Base-by-base conservation (phyloP, 1,284 basidiomycete species). In the Mycosarcoma mackinlayi region DNA sequence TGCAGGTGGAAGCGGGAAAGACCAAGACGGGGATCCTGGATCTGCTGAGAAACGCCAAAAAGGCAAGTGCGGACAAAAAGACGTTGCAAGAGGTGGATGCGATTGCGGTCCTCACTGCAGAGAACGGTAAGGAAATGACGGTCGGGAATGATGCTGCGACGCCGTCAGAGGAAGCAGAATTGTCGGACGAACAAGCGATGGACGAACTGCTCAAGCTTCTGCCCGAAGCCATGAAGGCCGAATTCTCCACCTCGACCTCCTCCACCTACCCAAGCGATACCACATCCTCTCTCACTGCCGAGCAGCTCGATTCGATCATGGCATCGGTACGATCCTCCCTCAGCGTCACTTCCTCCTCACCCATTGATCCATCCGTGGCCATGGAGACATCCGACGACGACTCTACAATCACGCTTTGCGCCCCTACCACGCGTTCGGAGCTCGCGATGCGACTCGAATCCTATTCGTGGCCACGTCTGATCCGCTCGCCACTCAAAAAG, bases 401-500 rank as follows among this genome's bases (percentile, higher is more conserved):
- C 6, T 13, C 37, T 9, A 23, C 25, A n/a, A 45, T 63, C 19
- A 25, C 47, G 4, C 7, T 45, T 3, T 33, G 46, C 5, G 25
- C 41, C 7, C 61, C 60, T 1, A 42, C 58, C 2, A 30, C 35
- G 0, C 39, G 33, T 11, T 50, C 56, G 25, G 56, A 72, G n/a
- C 53, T 64, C 10, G 75, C 72, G 16, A 74, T 76, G 68, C 55
- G 68, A 16, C 47, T 77, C 6, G 73, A 76, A 35, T 72, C 77
- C 2, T 75, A 66, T 44, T 27, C 52, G 3, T 98, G 95, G 95
- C 93, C 95, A 30, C 88, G 96, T 48, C 87, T 98, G 30, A 87
- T 98, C 39, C 91, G 91, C 73, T 89, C 93, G 19, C 94, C 95
- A 14, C 80, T 97, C 76, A 98, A 97, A 84, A 89, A 89, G 63